phyloP scores from a whole-genome alignment of 202 grass and related monocot genomes.

The Carex arenaria region DNA sequence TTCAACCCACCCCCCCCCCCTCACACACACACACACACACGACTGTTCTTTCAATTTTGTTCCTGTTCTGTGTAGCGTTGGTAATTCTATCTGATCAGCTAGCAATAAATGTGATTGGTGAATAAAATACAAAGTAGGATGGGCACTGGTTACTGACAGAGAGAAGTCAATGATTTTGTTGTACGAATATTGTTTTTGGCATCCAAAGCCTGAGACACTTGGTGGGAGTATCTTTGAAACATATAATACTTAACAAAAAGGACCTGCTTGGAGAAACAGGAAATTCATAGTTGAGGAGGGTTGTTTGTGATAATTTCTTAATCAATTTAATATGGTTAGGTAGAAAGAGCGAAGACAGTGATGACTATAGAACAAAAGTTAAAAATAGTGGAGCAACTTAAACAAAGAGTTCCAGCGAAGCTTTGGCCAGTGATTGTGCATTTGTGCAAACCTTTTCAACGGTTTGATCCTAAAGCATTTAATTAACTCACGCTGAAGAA shows the following conservation, averaged over 20 bases:
- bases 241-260: not conserved
- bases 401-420: not conserved
- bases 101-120: constrained; percentile 11
- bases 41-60: not conserved
- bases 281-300: not conserved
- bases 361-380: not conserved
- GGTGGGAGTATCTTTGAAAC: not conserved
- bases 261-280: not conserved
- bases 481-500: not conserved
- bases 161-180: constrained; percentile 7
- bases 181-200: not conserved
- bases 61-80: not conserved
- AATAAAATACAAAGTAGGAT: constrained; percentile 10
- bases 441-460: not conserved
- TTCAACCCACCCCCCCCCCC: no score
- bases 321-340: not conserved
- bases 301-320: not conserved
- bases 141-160: not conserved
- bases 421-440: not conserved
- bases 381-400: not conserved
- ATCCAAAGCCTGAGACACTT: not conserved
- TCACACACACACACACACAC: no score
- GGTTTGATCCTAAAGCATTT: not conserved
- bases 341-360: not conserved
- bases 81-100: not conserved